Percentiles rank a stretch among this genome's conserved stretches.
Conservation (phyloP, 441 rosid species). For the Cnidoscolus chayamansa region DNA sequence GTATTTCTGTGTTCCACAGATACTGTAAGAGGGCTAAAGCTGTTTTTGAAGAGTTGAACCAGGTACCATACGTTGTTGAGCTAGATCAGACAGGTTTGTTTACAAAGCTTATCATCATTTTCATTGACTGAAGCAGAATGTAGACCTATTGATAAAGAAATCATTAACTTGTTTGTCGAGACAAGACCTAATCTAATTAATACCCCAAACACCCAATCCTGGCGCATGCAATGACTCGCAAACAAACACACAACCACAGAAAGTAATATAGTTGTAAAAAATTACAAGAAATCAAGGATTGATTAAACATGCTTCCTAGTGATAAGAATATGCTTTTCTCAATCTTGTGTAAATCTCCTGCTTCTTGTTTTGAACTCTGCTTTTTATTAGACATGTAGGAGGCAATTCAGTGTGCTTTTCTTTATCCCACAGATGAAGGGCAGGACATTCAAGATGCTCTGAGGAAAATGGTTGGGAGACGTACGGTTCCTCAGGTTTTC, state of each 20-base stretch:
- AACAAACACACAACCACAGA: too few relatives aligned
- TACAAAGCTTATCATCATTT: background rate
- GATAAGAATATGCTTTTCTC: background rate
- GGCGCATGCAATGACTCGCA: too few relatives aligned
- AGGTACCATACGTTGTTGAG: conserved; percentile 66
- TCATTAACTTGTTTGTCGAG: background rate
- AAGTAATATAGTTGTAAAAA: too few relatives aligned
- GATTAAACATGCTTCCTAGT: background rate
- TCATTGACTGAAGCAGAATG: background rate
- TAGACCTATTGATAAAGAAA: background rate
- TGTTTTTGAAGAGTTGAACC: conserved; percentile 64
- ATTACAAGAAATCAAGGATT: background rate
- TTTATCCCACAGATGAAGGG: conserved; percentile 62
- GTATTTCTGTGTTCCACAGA: conserved; percentile 34
- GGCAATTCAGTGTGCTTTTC: background rate
- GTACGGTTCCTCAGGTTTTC: conserved; percentile 93
- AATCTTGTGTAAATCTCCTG: background rate
- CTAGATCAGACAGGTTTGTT: conserved; percentile 68
- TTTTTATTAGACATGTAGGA: background rate
- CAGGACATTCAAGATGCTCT: conserved; percentile 58
- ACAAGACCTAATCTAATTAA: background rate
- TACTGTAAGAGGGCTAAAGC: conserved; percentile 72
- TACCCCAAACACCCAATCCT: too few relatives aligned
- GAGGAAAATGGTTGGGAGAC: conserved; percentile 55
- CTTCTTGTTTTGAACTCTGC: background rate